Base-by-base conservation (phyloP, 345 rosid genomes). In the Bruguiera gymnorhiza region DNA sequence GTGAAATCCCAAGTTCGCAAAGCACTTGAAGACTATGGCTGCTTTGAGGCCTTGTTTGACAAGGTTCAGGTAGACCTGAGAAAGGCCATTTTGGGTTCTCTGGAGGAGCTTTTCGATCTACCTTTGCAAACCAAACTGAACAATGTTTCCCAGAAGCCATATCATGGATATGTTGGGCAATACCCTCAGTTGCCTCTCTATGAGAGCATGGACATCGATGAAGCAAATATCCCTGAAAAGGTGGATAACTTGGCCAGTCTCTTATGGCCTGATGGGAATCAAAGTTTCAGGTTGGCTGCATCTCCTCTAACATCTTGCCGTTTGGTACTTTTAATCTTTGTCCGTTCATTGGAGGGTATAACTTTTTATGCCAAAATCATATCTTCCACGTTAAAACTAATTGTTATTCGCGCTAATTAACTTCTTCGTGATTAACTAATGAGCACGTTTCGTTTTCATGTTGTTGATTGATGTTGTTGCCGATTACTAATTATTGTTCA, bases 201-300 rank as follows among this genome's bases (percentile, higher is more conserved):
- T 0, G 86, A 82, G 55, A 74, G 84, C 58, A 32, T 84, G 70
- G 83, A 83, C 16, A 71, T 84, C 16, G 86, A 78, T 31, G 58
- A 82, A 18, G 74, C 72, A 5, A 62, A 71, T 6, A 57, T 63
- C 7, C 43, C 23, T 23, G 73, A 61, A 13, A 69, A 43, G 8
- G 63, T 72, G 10, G 55, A 62, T 20, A 24, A 30, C n/a, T 69
- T 78, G 21, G 71, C 75, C 19, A 43, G 24, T 29, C 65, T 70
- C 29, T 73, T 84, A 73, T 84, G 86, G 84, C 78, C 86, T 27
- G 7, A 66, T 0, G 84, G 88, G 26, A 82, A 84, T 21, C 74
- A 62, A 59, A 48, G 5, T 24, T 82, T 82, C 27, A 36, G 83
- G 85, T 80, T 63, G 4, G 37, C 7, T n/a, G 16, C 8, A 8